Evolutionary conservation across 805 yeast genomes (phyloP), one percentile per base, ranked within the genome.

Genomic region (Komagataella kurtzmanii): DNA sequence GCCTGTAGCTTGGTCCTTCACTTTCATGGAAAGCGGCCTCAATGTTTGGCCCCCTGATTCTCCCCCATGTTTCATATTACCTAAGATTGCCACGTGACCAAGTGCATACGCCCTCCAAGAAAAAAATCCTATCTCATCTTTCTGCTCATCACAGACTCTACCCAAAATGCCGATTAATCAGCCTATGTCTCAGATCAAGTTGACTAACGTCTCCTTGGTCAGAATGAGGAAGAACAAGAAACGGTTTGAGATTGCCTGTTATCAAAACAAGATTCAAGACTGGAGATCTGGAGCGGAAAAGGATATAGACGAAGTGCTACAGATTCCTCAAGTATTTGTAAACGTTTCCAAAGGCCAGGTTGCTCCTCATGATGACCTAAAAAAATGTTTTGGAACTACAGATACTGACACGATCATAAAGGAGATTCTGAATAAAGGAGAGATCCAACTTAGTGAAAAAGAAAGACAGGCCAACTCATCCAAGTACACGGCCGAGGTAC

Each of bases 261-360:
- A 93, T 65, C 96, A 88, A 62, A 93, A 93, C 61, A 93, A 93
- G 63, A 97, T 93, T 4, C 98, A 91, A 65, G 99, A 93, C 65
- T 93, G 89, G 80, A 75, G 97, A 58, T 76, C 79, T 55, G 86
- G 85, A 24, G 57, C 72, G 6, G 99, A 93, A 62, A 91, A 88
- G 58, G 97, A 93, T 63, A 65, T 93, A 7, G 98, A 93, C 68
- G 99, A 93, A 63, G 99, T 93, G 2, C 71, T 93, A 44, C 99
- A 93, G 65, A 88, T 93, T 51, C 96, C 89, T n/a, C 96, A 86
- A 65, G 95, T 93, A 1, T 93, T 93, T 61, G 64, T 80, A 43
- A 93, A 93, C 61, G 98, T 90, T 0, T 88, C 96, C 14, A 93
- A 93, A 62, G 99, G 99, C 2, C 88, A 81, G 55, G 90, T 87